Conservation (phyloP, 2,329 filamentous ascomycete species). For the Penicillium nordicum region DNA sequence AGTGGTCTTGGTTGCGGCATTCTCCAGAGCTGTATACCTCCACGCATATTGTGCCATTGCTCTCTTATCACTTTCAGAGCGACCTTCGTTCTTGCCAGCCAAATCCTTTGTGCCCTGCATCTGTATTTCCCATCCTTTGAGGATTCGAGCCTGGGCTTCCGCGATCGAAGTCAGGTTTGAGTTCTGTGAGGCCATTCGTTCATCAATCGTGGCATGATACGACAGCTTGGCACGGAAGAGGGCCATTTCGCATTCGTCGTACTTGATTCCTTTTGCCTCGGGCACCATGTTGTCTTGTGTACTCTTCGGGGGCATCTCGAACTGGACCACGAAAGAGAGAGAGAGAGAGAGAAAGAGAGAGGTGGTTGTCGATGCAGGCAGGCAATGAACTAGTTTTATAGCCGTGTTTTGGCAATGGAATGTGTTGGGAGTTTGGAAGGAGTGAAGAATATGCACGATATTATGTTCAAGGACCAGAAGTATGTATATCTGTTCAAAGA, state of each 20-base stretch:
- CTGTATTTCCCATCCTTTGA: constrained; percentile 37
- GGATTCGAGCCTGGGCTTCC: constrained; percentile 33
- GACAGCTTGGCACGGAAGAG: constrained; percentile 36
- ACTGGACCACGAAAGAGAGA: background rate
- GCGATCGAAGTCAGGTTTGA: constrained; percentile 33
- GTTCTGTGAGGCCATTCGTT: constrained; percentile 32
- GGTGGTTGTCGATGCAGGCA: background rate
- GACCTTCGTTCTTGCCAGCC: constrained; percentile 30
- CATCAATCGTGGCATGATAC: constrained; percentile 36
- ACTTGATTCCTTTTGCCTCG: constrained; percentile 34
- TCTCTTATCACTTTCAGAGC: constrained; percentile 31
- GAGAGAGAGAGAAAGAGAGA: background rate
- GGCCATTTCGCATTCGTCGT: constrained; percentile 39
- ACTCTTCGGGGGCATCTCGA: constrained; percentile 25
- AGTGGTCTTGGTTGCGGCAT: constrained; percentile 28
- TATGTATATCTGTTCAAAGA: background rate
- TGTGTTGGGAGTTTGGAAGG: background rate
- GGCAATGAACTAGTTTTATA: background rate
- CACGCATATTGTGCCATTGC: constrained; percentile 36
- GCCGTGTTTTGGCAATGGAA: background rate
- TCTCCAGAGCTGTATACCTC: constrained; percentile 34
- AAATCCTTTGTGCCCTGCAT: constrained; percentile 35
- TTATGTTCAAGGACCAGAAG: background rate
- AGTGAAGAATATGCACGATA: background rate
- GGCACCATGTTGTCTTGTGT: constrained; percentile 26